Evolutionary conservation across 192 early-diverging fungal genomes (phyloP), one percentile per base, ranked within the genome.

Genomic region (Coemansia sp.): DNA sequence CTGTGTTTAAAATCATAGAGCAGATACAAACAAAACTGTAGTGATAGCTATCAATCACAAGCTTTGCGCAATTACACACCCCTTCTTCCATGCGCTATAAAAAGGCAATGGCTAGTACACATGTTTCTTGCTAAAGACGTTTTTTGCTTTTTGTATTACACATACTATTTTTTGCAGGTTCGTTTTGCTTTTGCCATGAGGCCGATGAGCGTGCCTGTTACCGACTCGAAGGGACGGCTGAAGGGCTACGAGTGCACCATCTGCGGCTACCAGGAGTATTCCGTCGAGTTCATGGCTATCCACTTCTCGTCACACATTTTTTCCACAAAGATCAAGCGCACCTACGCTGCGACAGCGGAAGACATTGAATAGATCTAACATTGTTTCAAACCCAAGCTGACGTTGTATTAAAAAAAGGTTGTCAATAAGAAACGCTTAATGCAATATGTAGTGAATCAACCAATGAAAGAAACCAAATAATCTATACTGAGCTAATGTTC

Each of bases 221-320:
- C 27, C 27, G 27, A 30, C 27, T 30, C 27, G 27, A 30, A 7
- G 27, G 27, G 27, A 7, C 27, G 27, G 4, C 27, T 30, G 27
- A 30, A 30, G 27, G 46, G 24, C 11, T 48, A 48, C 14, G 21
- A 23, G 4, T 48, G 46, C 46, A 25, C 46, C 14, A 48, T 48
- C 46, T 48, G 46, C 22, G 22, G 46, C 21, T 48, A 13, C 46
- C 22, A 22, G 6, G 46, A 22, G 4, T 48, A 48, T 11, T 25
- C 46, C 22, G 46, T 22, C 12, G 22, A 48, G 46, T 19, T 48
- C 46, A 48, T 48, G 46, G 24, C 46, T 1, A 22, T 22, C 11
- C 46, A 48, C 46, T 48, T 48, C 24, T 25, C 24, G 46, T 48
- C 46, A 12, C 46, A 48, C 24, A 19, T 12, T 2, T 48, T 48